Conservation (phyloP, 1,139 yeast genomes). For the Geotrichum carabidarum region DNA sequence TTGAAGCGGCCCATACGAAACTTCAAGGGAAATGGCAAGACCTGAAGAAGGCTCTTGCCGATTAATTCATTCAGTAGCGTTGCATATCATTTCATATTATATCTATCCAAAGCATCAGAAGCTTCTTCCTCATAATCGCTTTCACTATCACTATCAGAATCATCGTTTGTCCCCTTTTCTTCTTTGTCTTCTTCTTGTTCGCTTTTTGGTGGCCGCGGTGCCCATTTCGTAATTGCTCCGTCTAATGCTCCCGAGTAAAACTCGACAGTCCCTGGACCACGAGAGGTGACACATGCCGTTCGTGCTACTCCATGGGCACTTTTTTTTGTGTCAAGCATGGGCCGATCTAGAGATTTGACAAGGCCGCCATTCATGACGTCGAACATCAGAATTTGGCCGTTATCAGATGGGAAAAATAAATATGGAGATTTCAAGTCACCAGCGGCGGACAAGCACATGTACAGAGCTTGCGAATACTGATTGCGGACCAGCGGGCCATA, state of each 20-base stretch:
- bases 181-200: not conserved
- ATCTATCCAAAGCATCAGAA: not conserved
- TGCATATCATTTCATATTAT: constrained; percentile 7
- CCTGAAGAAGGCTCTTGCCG: constrained; percentile 36
- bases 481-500: constrained; percentile 77
- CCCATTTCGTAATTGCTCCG: constrained; percentile 36
- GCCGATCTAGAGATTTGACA: constrained; percentile 47
- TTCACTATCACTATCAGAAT: constrained; percentile 6
- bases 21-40: constrained; percentile 32
- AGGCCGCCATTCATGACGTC: constrained; percentile 61
- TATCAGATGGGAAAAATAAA: constrained; percentile 69
- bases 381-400: constrained; percentile 67
- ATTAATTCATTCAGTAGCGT: constrained; percentile 3
- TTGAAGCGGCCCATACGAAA: constrained; percentile 28
- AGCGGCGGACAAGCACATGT: constrained; percentile 40
- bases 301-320: constrained; percentile 23
- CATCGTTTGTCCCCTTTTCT: not conserved
- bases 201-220: not conserved
- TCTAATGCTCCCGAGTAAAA: constrained; percentile 36
- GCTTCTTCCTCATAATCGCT: constrained; percentile 17
- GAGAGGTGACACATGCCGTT: constrained; percentile 50
- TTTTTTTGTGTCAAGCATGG: constrained; percentile 23
- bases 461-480: constrained; percentile 44
- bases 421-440: constrained; percentile 40
- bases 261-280: constrained; percentile 38